phyloP scores from a whole-genome alignment of 139 green algal genomes.

The Chlorella sp. region DNA sequence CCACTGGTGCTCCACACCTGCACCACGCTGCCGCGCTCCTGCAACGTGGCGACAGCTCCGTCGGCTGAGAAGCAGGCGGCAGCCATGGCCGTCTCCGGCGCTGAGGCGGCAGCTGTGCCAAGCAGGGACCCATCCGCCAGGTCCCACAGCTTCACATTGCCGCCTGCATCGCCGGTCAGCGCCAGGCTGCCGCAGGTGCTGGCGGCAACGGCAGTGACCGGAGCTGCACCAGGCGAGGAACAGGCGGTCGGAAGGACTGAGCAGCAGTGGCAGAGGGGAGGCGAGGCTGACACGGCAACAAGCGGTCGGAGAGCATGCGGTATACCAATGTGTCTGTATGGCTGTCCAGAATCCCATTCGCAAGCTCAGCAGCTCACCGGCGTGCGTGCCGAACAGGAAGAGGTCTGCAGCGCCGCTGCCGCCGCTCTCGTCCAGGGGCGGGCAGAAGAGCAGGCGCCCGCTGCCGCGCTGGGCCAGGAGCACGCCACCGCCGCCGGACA shows the following conservation, averaged over 20 bases:
- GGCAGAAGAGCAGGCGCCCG: constrained; percentile 22
- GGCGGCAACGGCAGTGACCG: neutral
- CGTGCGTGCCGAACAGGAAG: constrained; percentile 15
- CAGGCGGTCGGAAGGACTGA: neutral
- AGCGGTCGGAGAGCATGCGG: neutral
- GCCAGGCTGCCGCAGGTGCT: constrained; percentile 8
- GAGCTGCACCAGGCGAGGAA: neutral
- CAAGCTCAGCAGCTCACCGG: neutral
- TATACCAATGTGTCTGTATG: no score
- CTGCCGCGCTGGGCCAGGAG: constrained; percentile 21
- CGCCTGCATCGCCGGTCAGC: neutral
- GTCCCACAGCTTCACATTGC: neutral
- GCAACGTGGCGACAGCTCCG: neutral
- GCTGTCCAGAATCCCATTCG: neutral
- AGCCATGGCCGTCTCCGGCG: neutral
- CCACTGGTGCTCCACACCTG: neutral
- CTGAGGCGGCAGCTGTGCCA: neutral
- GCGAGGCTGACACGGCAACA: neutral
- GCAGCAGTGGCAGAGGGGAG: neutral
- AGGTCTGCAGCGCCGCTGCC: neutral
- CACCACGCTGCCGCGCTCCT: neutral
- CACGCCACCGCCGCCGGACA: neutral
- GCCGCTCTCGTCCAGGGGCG: neutral
- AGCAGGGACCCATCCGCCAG: neutral
- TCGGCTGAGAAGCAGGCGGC: neutral